Evolutionary conservation across 768 basidiomycete genomes (phyloP).

Genomic region (Rhodotorula paludigena): DNA sequence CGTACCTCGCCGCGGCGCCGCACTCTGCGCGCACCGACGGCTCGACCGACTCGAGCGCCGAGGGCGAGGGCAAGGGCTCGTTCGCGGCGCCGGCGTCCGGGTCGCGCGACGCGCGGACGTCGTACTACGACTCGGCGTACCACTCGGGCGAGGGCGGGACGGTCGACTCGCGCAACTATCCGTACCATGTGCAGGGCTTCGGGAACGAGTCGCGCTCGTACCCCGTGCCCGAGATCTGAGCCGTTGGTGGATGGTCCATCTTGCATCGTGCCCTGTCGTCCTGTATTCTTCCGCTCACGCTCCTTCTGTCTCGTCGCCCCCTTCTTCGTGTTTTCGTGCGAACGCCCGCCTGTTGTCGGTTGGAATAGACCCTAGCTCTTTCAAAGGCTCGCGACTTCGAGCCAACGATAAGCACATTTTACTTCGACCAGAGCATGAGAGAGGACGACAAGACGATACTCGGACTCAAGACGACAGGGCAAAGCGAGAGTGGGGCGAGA

Average conservation of each 20-base stretch:
- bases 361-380: neutral
- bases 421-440: no score
- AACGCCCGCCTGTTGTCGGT: neutral
- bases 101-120: neutral
- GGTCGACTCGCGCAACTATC: conserved; percentile 9
- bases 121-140: conserved; percentile 8
- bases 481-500: no score
- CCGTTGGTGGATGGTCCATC: neutral
- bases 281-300: neutral
- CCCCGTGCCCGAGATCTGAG: conserved; percentile 29
- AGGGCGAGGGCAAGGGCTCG: neutral
- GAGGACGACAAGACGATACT: neutral
- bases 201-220: conserved; percentile 22
- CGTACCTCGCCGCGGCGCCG: neutral
- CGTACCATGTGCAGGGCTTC: conserved; percentile 27
- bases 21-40: neutral
- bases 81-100: neutral
- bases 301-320: neutral
- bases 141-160: conserved; percentile 6
- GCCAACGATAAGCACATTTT: no score
- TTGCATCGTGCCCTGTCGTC: neutral
- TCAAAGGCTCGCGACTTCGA: no score
- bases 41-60: neutral
- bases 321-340: neutral
- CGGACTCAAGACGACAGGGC: neutral